phyloP scores from a whole-genome alignment of 169 alveolate genomes.

The Neospora caninum region DNA sequence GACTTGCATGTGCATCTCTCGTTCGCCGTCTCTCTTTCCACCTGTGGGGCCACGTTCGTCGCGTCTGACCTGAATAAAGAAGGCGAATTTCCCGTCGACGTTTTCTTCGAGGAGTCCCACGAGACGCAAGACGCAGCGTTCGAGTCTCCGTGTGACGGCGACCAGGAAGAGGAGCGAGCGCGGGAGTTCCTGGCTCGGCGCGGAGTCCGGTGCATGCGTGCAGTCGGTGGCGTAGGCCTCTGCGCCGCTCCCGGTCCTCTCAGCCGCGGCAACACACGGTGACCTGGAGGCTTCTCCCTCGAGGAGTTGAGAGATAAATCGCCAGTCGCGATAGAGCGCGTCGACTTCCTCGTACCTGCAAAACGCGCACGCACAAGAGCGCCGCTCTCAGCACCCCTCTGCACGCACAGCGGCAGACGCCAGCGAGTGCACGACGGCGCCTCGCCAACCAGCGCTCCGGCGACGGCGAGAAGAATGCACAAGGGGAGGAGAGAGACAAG shows the following conservation, averaged over 20 bases:
- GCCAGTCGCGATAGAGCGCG: slow-evolving; percentile 36
- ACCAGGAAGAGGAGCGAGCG: not conserved
- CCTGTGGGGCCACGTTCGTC: too few relatives aligned
- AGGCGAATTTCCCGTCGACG: not conserved
- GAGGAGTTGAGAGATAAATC: not conserved
- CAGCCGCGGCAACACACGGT: not conserved
- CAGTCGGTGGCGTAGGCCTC: not conserved
- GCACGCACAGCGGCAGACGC: too few relatives aligned
- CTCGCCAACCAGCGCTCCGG: too few relatives aligned
- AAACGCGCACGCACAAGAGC: not conserved
- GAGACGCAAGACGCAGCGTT: slow-evolving; percentile 22
- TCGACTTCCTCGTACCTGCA: slow-evolving; percentile 35
- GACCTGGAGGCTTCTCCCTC: not conserved
- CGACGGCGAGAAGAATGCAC: too few relatives aligned
- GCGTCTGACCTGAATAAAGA: slow-evolving; percentile 14
- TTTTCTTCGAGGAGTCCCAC: slow-evolving; percentile 3
- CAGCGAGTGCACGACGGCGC: too few relatives aligned
- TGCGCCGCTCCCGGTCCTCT: not conserved
- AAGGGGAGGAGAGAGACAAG: too few relatives aligned
- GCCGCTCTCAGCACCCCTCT: too few relatives aligned
- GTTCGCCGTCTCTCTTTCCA: too few relatives aligned
- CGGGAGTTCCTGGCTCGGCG: not conserved
- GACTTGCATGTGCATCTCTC: too few relatives aligned
- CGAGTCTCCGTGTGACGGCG: not conserved
- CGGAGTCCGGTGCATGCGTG: not conserved